Evolutionary conservation across 2,329 filamentous ascomycete genomes (phyloP), one percentile per base, ranked within the genome.

Genomic region (Diaporthe nobilis): DNA sequence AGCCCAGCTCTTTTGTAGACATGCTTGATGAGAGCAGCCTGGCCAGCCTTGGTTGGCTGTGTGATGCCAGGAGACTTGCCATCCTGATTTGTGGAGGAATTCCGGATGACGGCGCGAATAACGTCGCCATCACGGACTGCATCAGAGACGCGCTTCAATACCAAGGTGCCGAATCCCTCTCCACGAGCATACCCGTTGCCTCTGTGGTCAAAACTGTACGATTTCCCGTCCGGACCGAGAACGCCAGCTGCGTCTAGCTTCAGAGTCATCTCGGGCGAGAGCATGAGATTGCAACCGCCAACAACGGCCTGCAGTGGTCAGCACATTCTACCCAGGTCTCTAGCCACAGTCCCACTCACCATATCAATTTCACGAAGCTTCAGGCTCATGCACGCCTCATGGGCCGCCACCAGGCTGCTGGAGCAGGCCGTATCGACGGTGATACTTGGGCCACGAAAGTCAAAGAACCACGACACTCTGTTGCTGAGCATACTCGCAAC

Each of bases 151-250:
- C 81, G 82, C 79, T 92, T 92, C 0, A 92, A 77, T 0, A 91
- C 81, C 0, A 92, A 75, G 0, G 84, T 82, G 1, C 87, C 85
- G 22, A 90, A 82, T 0, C 89, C 89, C 71, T 92, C 90, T 9
- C 88, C 88, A 84, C 88, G 83, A 0, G 83, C 86, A 78, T 89
- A 91, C 0, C 89, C 89, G 74, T 86, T 83, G 4, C 85, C 88
- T 44, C 79, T 79, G 5, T 79, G 77, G 76, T 87, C 88, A 78
- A 83, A 88, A 34, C 81, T 80, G 58, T 81, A 71, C 4, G 49
- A 75, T 47, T 53, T 80, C 49, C 80, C 79, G 51, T 73, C 65
- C 13, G 78, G 78, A 1, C 73, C 74, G 3, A 78, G 76, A 22
- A 78, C 74, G 25, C 76, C 80, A 34, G 67, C 73, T 17, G 73